These are phyloP conservation scores for Penicillium sp. DNA, from an alignment of 2,329 filamentous ascomycete genomes.

Conservation along the genomic window DNA sequence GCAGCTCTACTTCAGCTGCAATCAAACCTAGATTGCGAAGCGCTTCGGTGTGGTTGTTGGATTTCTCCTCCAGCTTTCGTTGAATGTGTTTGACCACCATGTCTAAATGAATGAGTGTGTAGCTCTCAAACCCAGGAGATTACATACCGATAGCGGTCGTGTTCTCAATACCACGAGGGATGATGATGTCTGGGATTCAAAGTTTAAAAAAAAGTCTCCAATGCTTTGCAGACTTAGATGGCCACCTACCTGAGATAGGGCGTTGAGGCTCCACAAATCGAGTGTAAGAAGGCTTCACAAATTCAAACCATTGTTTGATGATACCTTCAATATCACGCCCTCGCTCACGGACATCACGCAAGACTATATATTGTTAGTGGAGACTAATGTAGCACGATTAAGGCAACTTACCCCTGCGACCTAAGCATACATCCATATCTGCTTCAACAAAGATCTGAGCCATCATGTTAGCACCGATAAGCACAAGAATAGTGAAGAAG, in stretches of 20 bases:
- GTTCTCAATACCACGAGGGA: conserved; percentile 92
- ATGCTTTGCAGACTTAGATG: neutral
- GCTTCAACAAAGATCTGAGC: conserved; percentile 87
- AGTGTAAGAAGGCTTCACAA: conserved; percentile 95
- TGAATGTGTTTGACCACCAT: conserved; percentile 96
- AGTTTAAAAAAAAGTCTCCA: conserved; percentile 9
- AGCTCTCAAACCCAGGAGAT: neutral
- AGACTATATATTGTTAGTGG: conserved; percentile 53
- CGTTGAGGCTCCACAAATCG: conserved; percentile 91
- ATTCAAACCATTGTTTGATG: conserved; percentile 96
- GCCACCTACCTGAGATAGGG: conserved; percentile 65
- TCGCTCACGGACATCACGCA: conserved; percentile 84
- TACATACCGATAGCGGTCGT: conserved; percentile 71
- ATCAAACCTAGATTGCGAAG: conserved; percentile 72
- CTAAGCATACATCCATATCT: conserved; percentile 89
- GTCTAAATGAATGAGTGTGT: conserved; percentile 46
- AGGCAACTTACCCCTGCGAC: conserved; percentile 67
- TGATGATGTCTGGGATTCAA: conserved; percentile 69
- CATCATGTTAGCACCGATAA: neutral
- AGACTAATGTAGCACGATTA: neutral
- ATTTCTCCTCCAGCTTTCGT: conserved; percentile 82
- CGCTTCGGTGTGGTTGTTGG: conserved; percentile 73
- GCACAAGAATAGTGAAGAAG: neutral
- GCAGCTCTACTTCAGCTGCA: conserved; percentile 69
- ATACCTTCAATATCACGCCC: conserved; percentile 90